These are phyloP conservation scores for Plasmodium cynomolgi DNA, from an alignment of 169 alveolate species.

Conservation along the genomic window DNA sequence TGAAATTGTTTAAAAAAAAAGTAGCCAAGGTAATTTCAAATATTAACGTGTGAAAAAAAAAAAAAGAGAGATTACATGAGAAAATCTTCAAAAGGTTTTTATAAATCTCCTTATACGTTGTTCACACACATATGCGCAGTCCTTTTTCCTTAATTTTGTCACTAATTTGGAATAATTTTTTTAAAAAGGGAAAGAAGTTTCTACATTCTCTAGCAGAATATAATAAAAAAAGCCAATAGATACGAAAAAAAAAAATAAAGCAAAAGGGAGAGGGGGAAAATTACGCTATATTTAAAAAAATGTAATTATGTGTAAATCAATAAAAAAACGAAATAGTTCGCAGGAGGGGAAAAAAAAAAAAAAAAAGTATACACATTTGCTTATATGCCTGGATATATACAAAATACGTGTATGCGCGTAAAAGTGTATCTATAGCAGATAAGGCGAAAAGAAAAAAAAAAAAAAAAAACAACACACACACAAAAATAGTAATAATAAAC, in stretches of 20 bases:
- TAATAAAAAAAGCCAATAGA: background rate
- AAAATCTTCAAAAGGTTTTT: background rate
- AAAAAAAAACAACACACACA: background rate
- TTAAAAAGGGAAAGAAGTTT: constrained; percentile 7
- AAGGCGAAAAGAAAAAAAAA: background rate
- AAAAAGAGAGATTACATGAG: background rate
- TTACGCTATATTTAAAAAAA: background rate
- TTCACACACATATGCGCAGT: background rate
- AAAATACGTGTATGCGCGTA: background rate
- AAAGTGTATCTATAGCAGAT: background rate
- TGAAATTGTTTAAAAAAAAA: constrained; percentile 11
- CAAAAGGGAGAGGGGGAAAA: background rate
- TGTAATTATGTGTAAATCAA: constrained; percentile 8
- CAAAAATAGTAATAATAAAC: background rate
- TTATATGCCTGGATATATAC: background rate
- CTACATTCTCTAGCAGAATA: constrained; percentile 5
- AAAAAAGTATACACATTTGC: background rate
- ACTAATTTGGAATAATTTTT: background rate
- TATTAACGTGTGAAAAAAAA: background rate
- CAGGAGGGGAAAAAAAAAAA: background rate
- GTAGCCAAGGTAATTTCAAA: background rate
- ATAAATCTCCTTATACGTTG: background rate
- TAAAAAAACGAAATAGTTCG: background rate
- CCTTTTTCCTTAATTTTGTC: background rate
- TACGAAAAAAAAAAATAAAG: background rate